A percentile compares a stretch with the other conserved stretches of the same genome.
These are phyloP conservation scores for Diaporthe helianthi DNA, from an alignment of 2,329 filamentous ascomycete genomes.

Conservation along the genomic window DNA sequence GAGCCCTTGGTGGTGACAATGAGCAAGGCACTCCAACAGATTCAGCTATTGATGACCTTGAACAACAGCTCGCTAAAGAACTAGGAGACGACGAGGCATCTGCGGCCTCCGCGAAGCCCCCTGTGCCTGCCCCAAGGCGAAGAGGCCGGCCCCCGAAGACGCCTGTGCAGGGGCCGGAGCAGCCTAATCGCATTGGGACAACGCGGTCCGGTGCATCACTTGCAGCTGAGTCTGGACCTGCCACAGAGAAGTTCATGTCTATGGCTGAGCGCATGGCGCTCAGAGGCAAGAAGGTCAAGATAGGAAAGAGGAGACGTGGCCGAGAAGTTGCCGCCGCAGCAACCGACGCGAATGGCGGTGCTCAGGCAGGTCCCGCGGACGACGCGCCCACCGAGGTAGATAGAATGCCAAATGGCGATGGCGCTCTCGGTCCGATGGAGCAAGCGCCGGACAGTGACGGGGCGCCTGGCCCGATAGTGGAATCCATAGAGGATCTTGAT, in stretches of 20 bases:
- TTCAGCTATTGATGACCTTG: constrained; percentile 43
- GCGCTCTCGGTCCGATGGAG: not conserved
- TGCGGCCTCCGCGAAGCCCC: not conserved
- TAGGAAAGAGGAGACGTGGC: constrained; percentile 47
- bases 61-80: constrained; percentile 45
- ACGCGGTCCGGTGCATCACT: constrained; percentile 11
- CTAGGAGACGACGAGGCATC: constrained; percentile 37
- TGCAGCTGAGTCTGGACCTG: constrained; percentile 18
- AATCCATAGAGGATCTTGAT: not conserved
- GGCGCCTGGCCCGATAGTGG: no score
- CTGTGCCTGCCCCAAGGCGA: constrained; percentile 36
- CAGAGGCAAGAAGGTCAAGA: constrained; percentile 61
- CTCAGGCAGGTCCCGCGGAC: not conserved
- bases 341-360: not conserved
- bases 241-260: constrained; percentile 53
- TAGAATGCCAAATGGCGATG: not conserved
- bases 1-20: constrained; percentile 24
- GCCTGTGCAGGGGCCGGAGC: constrained; percentile 23
- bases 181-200: not conserved
- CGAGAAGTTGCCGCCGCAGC: constrained; percentile 8
- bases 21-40: constrained; percentile 34
- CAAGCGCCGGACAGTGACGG: not conserved
- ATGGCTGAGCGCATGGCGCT: constrained; percentile 65
- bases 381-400: not conserved
- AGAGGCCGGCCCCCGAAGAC: constrained; percentile 45